A percentile compares a stretch with the other conserved stretches of the same genome.
Evolutionary conservation across 2,329 filamentous ascomycete species (phyloP).

Genomic region (Hymenoscyphus fraxineus): DNA sequence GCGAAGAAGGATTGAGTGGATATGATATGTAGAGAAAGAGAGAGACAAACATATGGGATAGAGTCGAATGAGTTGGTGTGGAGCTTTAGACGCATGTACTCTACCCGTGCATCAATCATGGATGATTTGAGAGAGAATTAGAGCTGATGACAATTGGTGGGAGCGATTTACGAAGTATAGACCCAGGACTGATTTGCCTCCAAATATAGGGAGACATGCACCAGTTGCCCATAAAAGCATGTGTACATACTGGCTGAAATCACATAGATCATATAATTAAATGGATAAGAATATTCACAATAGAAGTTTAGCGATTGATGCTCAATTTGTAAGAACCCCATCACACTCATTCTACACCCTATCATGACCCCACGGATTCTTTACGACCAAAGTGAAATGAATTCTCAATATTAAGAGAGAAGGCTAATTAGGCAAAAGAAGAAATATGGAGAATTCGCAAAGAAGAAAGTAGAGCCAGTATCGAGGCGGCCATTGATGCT

Average conservation of each 20-base stretch:
- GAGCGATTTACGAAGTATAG: background rate
- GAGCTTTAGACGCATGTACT: background rate
- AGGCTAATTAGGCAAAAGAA: slow-evolving; percentile 37
- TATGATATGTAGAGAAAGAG: slow-evolving; percentile 15
- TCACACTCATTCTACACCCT: slow-evolving; percentile 20
- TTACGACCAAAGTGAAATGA: slow-evolving; percentile 31
- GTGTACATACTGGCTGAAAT: background rate
- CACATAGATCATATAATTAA: slow-evolving; percentile 8
- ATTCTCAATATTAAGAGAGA: slow-evolving; percentile 32
- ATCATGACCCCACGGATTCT: slow-evolving; percentile 17
- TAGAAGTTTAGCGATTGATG: slow-evolving; percentile 1
- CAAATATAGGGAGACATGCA: background rate
- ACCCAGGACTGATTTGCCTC: background rate
- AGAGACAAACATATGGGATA: slow-evolving; percentile 12
- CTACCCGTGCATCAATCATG: background rate
- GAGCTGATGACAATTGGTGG: background rate
- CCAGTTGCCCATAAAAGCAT: background rate
- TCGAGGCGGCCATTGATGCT: slow-evolving; percentile 28
- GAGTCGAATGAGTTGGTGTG: slow-evolving; percentile 20
- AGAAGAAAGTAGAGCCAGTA: slow-evolving; percentile 32
- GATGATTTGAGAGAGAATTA: background rate
- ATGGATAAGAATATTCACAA: background rate
- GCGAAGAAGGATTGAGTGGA: slow-evolving; percentile 17
- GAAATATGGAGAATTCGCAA: slow-evolving; percentile 31
- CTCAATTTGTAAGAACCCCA: slow-evolving; percentile 3